Evolutionary conservation across 179 eudicot genomes (phyloP).

Genomic region (Vitellaria paradoxa): DNA sequence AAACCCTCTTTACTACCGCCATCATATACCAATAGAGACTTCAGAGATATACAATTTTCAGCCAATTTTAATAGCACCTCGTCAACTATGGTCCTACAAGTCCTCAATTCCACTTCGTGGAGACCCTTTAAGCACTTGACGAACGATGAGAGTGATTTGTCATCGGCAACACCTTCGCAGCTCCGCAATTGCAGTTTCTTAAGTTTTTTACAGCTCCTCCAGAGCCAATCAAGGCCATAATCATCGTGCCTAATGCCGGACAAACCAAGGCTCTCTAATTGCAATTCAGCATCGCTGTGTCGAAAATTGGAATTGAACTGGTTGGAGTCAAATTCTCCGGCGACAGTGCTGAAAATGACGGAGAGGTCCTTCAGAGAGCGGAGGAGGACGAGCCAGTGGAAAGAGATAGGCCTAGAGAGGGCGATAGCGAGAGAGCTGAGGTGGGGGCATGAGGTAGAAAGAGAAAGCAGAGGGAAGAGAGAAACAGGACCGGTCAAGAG

Average conservation of each 20-base stretch:
- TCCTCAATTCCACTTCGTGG: conserved; percentile 48
- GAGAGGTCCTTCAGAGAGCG: conserved; percentile 30
- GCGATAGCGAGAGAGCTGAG: conserved; percentile 34
- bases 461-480: conserved; percentile 21
- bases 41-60: conserved; percentile 29
- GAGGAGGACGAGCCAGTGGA: conserved; percentile 28
- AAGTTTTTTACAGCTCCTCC: conserved; percentile 43
- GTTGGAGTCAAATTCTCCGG: neutral
- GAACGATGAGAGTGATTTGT: conserved; percentile 30
- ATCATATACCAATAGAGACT: conserved; percentile 45
- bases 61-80: conserved; percentile 33
- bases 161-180: conserved; percentile 52
- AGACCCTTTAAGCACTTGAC: conserved; percentile 20
- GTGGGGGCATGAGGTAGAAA: conserved; percentile 27
- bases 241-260: conserved; percentile 37
- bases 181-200: conserved; percentile 36
- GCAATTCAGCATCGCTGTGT: conserved; percentile 14
- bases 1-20: conserved; percentile 57
- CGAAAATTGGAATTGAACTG: neutral
- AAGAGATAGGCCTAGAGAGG: conserved; percentile 35
- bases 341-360: neutral
- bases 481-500: conserved; percentile 31
- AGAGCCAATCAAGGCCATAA: conserved; percentile 41
- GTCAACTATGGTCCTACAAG: conserved; percentile 43
- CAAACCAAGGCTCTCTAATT: conserved; percentile 34